Evolutionary conservation across 2,329 filamentous ascomycete species (phyloP), one percentile per base, ranked within the genome.

Genomic region (Pyrenochaeta sp.): DNA sequence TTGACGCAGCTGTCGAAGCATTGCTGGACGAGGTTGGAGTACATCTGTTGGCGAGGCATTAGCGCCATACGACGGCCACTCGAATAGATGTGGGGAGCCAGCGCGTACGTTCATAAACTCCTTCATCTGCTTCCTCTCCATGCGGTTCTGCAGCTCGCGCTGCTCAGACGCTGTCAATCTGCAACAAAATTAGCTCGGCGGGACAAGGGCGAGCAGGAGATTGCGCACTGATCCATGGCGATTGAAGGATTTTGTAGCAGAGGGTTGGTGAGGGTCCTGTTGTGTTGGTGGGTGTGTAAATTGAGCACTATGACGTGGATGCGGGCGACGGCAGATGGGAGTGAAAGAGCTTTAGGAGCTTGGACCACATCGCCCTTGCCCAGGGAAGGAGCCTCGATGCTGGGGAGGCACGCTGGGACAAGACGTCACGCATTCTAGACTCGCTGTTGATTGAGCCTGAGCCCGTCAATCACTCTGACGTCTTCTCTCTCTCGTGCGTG

Each of bases 91-190:
- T n/a, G n/a, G n/a, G n/a, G n/a, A 37, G 38, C 32, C 48, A 43
- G 24, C 43, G 81, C 90, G 63, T 82, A 97, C 94, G 66, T 85
- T 89, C 87, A 97, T 96, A 72, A 99, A 97, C 72, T 97, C 93
- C 79, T 96, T 96, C 82, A 99, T 90, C 78, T 99, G 94, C 77
- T 94, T 95, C 78, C 89, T 89, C 80, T 97, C 91, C 84, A 99
- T 92, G 75, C 94, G 90, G 77, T 84, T 78, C 76, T 96, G 88
- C 71, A 99, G 88, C 81, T 94, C 90, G 77, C 90, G 89, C 80
- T 95, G 89, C 81, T 97, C 93, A 65, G 84, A 74, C 65, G 81
- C 72, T 61, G 83, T 89, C 71, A 96, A 87, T 62, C 85, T 88
- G 64, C 35, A 35, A 32, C 7, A 31, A 20, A 34, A 43, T 65